Evolutionary conservation across 371 early-diverging fungal genomes (phyloP), one percentile per base, ranked within the genome.

Genomic region (Rhizopus microsporus): DNA sequence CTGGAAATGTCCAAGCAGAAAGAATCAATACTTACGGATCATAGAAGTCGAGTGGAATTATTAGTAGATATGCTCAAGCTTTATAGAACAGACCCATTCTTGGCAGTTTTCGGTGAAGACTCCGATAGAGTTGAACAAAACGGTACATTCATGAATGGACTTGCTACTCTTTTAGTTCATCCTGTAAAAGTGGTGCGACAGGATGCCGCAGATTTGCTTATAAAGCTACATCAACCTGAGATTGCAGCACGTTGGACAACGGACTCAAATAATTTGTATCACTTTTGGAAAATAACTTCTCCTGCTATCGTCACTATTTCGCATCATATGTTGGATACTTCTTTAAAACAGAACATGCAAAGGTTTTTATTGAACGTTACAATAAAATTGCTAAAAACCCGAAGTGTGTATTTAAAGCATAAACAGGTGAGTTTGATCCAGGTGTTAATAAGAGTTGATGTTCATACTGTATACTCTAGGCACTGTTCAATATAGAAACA

Each of bases 181-280:
- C 67, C 75, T 0, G 77, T 80, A 45, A 66, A 78, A 6, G 60
- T 69, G n/a, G 86, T 92, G 31, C 82, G 90, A 1, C 75, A 75
- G 7, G 75, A 75, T 6, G 90, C 91, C 0, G 84, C 81, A 0
- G 87, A 91, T 39, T 79, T 87, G 23, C 63, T 93, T n/a, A 70
- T 82, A 7, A 80, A 81, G 49, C 68, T 88, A 9, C 86, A 85
- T 57, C 65, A 75, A 9, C 52, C 77, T 6, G 68, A 67, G 6
- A 69, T 75, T 40, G 82, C 86, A 46, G 64, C 68, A 30, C 65
- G 72, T n/a, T 89, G 88, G 88, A 83, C 86, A 9, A 81, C 84
- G 5, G 57, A 68, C 2, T 40, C 42, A 12, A 37, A 35, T 8
- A 9, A 50, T 4, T 75, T 86, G 75, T 56, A 63, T 29, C 81